phyloP scores from a whole-genome alignment of 805 yeast species.

The Wickerhamiella azymoides region DNA sequence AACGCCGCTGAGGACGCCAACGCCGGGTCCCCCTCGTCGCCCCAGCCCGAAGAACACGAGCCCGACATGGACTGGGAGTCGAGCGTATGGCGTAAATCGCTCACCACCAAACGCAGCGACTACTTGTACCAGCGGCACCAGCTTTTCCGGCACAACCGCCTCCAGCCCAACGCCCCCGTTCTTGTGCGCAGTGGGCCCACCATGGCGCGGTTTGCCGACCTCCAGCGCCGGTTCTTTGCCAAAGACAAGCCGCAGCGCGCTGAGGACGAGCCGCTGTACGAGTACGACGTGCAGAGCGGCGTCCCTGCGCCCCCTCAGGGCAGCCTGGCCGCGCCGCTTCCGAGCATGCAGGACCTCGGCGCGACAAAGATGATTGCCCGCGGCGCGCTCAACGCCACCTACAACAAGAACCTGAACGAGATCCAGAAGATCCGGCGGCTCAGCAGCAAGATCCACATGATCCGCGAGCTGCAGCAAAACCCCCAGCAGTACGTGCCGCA shows the following conservation, averaged over 20 bases:
- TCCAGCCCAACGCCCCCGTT: constrained; percentile 60
- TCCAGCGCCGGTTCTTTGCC: constrained; percentile 13
- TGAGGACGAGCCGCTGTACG: constrained; percentile 33
- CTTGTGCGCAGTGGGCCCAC: constrained; percentile 47
- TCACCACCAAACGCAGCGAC: constrained; percentile 66
- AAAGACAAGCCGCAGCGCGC: constrained; percentile 17
- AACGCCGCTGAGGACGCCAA: background rate
- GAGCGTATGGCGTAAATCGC: constrained; percentile 71
- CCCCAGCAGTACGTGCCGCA: constrained; percentile 4
- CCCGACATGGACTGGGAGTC: constrained; percentile 35
- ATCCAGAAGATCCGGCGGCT: constrained; percentile 81
- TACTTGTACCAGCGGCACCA: constrained; percentile 55
- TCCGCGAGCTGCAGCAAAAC: constrained; percentile 77
- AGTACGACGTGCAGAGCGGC: constrained; percentile 74
- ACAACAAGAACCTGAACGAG: constrained; percentile 52
- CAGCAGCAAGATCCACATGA: constrained; percentile 76
- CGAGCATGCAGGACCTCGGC: constrained; percentile 29
- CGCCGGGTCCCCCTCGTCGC: too few species aligned
- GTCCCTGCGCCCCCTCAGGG: constrained; percentile 44
- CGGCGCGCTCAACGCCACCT: constrained; percentile 46
- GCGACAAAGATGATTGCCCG: constrained; percentile 23
- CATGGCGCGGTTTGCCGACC: constrained; percentile 42
- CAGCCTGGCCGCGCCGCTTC: constrained; percentile 16
- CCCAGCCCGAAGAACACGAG: background rate
- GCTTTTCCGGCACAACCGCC: constrained; percentile 43